phyloP scores from a whole-genome alignment of 495 filamentous ascomycete species.

The Aspergillus bertholletiae region DNA sequence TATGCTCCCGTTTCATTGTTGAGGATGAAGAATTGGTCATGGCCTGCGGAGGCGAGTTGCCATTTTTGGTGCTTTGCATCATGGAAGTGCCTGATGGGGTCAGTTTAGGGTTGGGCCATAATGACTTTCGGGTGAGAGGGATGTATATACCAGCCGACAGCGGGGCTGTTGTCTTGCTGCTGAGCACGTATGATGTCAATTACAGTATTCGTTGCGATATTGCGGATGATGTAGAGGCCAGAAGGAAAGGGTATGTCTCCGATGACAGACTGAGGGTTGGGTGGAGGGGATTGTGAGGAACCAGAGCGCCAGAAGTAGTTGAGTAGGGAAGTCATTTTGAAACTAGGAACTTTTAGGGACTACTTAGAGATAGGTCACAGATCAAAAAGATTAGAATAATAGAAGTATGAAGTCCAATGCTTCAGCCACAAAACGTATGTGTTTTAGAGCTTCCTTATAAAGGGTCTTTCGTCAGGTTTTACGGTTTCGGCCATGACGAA shows the following conservation, averaged over 20 bases:
- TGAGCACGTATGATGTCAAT: too few species aligned
- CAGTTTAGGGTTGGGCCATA: background rate
- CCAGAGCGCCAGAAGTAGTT: background rate
- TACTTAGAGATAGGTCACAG: too few species aligned
- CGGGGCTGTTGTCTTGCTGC: background rate
- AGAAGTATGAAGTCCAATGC: too few species aligned
- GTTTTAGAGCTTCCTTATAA: too few species aligned
- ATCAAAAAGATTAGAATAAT: too few species aligned
- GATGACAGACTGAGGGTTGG: background rate
- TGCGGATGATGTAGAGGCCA: background rate
- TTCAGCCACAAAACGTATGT: too few species aligned
- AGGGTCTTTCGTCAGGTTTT: too few species aligned
- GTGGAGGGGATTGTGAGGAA: background rate
- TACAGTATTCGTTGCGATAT: background rate
- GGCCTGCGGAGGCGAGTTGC: background rate
- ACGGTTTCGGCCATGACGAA: too few species aligned
- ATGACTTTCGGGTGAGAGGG: background rate
- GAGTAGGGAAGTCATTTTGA: background rate
- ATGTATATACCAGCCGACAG: background rate
- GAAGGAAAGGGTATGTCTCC: background rate
- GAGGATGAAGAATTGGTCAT: background rate
- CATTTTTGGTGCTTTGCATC: background rate
- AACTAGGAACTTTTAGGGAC: too few species aligned
- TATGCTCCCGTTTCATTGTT: background rate
- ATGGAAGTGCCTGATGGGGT: background rate